phyloP scores from a whole-genome alignment of 2,329 filamentous ascomycete genomes.

The Trichoderma sp. region DNA sequence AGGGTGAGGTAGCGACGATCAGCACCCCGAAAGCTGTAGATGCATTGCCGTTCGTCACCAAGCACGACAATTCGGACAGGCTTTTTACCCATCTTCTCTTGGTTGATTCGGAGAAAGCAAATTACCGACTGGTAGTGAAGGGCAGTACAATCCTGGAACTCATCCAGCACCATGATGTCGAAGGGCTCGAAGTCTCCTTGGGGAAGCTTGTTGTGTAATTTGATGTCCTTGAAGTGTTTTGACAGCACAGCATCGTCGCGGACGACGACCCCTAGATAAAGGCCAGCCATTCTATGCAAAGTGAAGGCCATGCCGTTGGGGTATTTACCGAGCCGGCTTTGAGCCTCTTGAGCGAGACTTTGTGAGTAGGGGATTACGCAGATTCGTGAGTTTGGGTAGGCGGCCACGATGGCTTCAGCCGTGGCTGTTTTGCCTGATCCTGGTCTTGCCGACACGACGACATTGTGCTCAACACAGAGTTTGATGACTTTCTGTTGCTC shows the following conservation, averaged over 20 bases:
- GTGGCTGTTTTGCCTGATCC: conserved; percentile 41
- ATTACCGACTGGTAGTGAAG: conserved; percentile 36
- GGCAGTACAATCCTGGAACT: conserved; percentile 42
- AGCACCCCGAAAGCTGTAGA: conserved; percentile 37
- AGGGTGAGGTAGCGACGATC: conserved; percentile 37
- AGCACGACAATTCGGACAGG: conserved; percentile 36
- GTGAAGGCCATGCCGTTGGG: conserved; percentile 1
- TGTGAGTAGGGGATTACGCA: conserved; percentile 37
- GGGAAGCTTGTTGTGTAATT: conserved; percentile 27
- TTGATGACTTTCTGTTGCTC: conserved; percentile 36
- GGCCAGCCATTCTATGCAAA: conserved; percentile 9
- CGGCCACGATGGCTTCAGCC: conserved; percentile 37
- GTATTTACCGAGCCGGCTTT: not conserved
- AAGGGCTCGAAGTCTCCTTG: conserved; percentile 34
- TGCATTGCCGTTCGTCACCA: conserved; percentile 39
- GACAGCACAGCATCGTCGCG: not conserved
- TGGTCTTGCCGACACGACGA: conserved; percentile 40
- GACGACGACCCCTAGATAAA: not conserved
- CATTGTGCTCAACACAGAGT: conserved; percentile 34
- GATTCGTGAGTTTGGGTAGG: conserved; percentile 31
- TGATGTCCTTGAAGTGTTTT: not conserved
- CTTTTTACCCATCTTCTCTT: conserved; percentile 26
- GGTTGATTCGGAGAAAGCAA: conserved; percentile 35
- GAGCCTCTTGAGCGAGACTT: conserved; percentile 17
- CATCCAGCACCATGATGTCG: conserved; percentile 40